phyloP scores from a whole-genome alignment of 192 early-diverging fungal species.

The Coemansia sp. region DNA sequence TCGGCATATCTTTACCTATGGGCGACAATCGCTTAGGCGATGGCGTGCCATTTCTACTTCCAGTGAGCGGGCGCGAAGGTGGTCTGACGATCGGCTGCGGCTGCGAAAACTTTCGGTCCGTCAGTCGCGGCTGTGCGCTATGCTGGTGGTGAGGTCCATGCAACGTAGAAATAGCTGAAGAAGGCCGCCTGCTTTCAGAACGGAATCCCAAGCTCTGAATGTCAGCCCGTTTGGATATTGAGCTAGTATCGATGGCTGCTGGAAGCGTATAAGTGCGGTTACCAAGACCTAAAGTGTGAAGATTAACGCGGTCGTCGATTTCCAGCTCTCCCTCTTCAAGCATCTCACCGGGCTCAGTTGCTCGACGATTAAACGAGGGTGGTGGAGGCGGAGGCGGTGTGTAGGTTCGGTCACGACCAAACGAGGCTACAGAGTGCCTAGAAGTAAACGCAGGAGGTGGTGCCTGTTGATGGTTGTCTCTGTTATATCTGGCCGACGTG shows the following conservation, averaged over 20 bases:
- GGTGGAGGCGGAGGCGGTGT: slow-evolving; percentile 16
- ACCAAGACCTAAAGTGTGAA: neutral
- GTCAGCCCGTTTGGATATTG: neutral
- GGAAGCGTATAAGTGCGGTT: slow-evolving; percentile 20
- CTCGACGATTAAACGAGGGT: slow-evolving; percentile 19
- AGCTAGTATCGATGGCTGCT: neutral
- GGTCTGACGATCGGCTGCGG: neutral
- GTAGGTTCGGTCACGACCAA: slow-evolving; percentile 6
- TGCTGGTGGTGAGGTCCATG: neutral
- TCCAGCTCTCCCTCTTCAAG: slow-evolving; percentile 49
- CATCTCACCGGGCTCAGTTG: slow-evolving; percentile 29
- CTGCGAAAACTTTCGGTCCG: slow-evolving; percentile 9
- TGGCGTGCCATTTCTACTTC: slow-evolving; percentile 23
- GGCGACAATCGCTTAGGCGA: slow-evolving; percentile 15
- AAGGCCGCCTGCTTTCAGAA: neutral
- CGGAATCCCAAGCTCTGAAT: slow-evolving; percentile 3
- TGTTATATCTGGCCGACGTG: slow-evolving; percentile 13
- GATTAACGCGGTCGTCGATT: slow-evolving; percentile 25
- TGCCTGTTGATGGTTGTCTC: slow-evolving; percentile 12
- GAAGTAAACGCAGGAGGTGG: slow-evolving; percentile 16
- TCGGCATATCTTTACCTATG: slow-evolving; percentile 1
- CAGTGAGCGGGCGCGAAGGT: neutral
- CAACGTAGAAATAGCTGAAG: neutral
- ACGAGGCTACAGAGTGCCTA: slow-evolving; percentile 17
- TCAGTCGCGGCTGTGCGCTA: slow-evolving; percentile 3